phyloP scores from a whole-genome alignment of 768 basidiomycete species.

The Pilatotrama ljubarskyi region DNA sequence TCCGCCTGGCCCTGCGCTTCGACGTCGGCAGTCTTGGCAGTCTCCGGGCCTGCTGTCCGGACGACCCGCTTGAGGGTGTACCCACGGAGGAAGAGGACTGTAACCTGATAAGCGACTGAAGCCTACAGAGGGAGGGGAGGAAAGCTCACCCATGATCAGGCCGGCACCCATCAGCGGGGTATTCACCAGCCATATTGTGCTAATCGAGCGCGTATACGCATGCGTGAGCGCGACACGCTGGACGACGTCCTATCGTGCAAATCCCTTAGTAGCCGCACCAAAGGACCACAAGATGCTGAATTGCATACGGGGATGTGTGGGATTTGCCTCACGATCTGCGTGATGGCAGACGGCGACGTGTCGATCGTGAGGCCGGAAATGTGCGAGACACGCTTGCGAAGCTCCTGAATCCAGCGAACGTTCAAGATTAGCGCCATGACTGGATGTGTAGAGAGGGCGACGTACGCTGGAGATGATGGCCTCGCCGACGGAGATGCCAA shows the following conservation, averaged over 20 bases:
- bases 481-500: constrained; percentile 74
- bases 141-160: constrained; percentile 42
- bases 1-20: constrained; percentile 22
- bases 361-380: constrained; percentile 44
- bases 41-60: constrained; percentile 38
- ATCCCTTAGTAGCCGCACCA: neutral
- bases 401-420: constrained; percentile 29
- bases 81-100: constrained; percentile 57
- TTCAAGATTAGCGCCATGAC: too few relatives aligned
- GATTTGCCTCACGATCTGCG: constrained; percentile 46
- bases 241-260: constrained; percentile 44
- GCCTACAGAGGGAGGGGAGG: neutral
- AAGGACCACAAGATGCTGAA: too few relatives aligned
- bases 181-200: constrained; percentile 62
- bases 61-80: constrained; percentile 59
- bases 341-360: constrained; percentile 45
- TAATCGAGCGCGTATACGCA: constrained; percentile 63
- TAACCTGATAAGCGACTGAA: neutral
- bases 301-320: constrained; percentile 45
- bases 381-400: constrained; percentile 38
- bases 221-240: constrained; percentile 52
- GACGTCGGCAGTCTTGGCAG: constrained; percentile 29
- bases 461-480: constrained; percentile 63
- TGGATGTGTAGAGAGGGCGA: too few relatives aligned
- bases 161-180: constrained; percentile 56